Conservation (phyloP, 306 rosid species). For the Glycine latifolia region DNA sequence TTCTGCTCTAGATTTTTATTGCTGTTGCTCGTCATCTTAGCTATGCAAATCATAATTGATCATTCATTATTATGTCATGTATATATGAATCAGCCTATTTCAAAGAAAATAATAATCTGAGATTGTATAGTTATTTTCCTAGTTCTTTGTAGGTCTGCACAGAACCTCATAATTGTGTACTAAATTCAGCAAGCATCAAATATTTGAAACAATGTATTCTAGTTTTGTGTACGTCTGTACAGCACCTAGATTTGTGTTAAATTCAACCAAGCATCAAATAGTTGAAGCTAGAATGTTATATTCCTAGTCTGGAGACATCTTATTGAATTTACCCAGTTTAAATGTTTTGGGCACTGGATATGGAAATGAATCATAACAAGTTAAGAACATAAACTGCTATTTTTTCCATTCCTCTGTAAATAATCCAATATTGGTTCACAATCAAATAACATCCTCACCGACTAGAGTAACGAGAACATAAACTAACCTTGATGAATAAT, state of each 20-base stretch:
- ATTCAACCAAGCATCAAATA: background rate
- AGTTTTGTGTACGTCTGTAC: slow-evolving; percentile 9
- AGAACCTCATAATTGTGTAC: slow-evolving; percentile 32
- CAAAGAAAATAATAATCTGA: slow-evolving; percentile 30
- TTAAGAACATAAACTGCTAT: too few relatives aligned
- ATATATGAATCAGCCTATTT: background rate
- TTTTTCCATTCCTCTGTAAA: too few relatives aligned
- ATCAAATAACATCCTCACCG: too few relatives aligned
- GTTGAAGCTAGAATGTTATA: background rate
- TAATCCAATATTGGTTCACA: too few relatives aligned
- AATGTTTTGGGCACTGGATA: too few relatives aligned
- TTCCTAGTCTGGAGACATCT: background rate
- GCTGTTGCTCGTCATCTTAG: background rate
- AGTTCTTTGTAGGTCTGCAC: slow-evolving; percentile 44
- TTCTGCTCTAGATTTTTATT: background rate
- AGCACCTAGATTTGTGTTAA: slow-evolving; percentile 1
- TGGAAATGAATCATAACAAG: too few relatives aligned
- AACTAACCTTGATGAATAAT: too few relatives aligned
- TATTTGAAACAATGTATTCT: slow-evolving; percentile 13
- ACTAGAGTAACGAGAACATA: too few relatives aligned
- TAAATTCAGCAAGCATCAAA: background rate
- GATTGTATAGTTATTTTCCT: slow-evolving; percentile 46
- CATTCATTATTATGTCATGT: slow-evolving; percentile 7
- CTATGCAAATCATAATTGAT: background rate
- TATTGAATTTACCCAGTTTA: background rate